phyloP scores from a whole-genome alignment of 192 early-diverging fungal species.

The Rhizophagus sp. region DNA sequence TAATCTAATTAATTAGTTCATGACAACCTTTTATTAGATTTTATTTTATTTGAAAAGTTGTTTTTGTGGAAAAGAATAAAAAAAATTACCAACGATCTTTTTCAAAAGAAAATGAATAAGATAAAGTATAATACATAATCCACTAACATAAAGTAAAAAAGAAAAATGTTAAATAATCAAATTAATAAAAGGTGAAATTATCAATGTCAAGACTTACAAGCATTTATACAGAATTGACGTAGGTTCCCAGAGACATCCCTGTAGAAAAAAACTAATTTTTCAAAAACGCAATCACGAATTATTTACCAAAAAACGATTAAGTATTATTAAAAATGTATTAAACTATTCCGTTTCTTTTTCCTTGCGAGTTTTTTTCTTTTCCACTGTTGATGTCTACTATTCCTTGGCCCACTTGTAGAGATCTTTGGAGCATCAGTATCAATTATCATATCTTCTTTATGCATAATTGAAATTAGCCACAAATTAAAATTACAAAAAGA shows the following conservation, averaged over 20 bases:
- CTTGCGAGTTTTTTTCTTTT: background rate
- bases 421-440: background rate
- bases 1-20: too few species aligned
- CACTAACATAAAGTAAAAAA: background rate
- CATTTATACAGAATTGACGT: too few species aligned
- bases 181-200: background rate
- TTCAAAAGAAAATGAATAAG: background rate
- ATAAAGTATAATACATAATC: background rate
- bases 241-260: too few species aligned
- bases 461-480: background rate
- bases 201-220: background rate
- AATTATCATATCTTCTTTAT: background rate
- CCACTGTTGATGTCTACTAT: constrained; percentile 2
- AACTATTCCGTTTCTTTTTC: background rate
- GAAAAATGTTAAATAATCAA: background rate
- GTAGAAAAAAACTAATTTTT: too few species aligned
- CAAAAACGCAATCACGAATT: background rate
- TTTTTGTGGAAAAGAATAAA: too few species aligned
- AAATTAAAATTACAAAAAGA: background rate
- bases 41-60: too few species aligned
- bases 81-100: too few species aligned
- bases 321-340: background rate
- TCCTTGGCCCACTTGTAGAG: constrained; percentile 14
- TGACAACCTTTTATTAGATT: too few species aligned
- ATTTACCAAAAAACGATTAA: background rate